Evolutionary conservation across 441 rosid genomes (phyloP).

Genomic region (Erodium chrysanthum): DNA sequence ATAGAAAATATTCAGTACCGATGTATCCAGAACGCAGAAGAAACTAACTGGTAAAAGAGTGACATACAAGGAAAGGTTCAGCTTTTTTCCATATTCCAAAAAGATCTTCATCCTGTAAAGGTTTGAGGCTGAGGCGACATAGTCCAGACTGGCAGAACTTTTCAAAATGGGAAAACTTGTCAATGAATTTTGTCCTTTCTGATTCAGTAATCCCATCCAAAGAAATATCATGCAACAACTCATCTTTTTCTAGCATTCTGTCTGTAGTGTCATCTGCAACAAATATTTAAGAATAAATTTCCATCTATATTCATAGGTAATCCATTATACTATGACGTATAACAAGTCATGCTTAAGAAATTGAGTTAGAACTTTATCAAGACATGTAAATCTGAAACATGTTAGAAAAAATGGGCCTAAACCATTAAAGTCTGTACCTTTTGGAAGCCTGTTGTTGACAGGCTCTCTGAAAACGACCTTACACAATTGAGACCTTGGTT

Average conservation of each 20-base stretch:
- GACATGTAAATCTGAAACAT: neutral
- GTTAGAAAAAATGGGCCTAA: neutral
- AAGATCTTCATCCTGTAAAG: conserved; percentile 38
- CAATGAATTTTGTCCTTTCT: conserved; percentile 20
- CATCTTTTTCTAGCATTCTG: conserved; percentile 17
- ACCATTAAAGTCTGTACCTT: neutral
- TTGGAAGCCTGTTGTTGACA: neutral
- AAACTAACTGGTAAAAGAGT: conserved; percentile 16
- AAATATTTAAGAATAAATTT: conserved; percentile 4
- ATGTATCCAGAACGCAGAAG: conserved; percentile 10
- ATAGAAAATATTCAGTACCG: too few species aligned
- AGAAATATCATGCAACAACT: conserved; percentile 17
- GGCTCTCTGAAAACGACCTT: neutral
- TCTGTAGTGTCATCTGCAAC: conserved; percentile 28
- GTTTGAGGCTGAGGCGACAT: conserved; percentile 50
- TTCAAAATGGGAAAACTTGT: conserved; percentile 43
- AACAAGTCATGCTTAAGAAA: neutral
- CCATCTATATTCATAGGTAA: neutral
- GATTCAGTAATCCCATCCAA: conserved; percentile 17
- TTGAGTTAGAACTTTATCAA: neutral
- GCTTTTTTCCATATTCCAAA: conserved; percentile 49
- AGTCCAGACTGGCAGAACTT: conserved; percentile 58
- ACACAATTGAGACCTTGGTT: neutral
- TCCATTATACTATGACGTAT: neutral
- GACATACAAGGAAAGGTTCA: conserved; percentile 51